Evolutionary conservation across 2,329 filamentous ascomycete species (phyloP).

Genomic region (Diplocarpon mali): DNA sequence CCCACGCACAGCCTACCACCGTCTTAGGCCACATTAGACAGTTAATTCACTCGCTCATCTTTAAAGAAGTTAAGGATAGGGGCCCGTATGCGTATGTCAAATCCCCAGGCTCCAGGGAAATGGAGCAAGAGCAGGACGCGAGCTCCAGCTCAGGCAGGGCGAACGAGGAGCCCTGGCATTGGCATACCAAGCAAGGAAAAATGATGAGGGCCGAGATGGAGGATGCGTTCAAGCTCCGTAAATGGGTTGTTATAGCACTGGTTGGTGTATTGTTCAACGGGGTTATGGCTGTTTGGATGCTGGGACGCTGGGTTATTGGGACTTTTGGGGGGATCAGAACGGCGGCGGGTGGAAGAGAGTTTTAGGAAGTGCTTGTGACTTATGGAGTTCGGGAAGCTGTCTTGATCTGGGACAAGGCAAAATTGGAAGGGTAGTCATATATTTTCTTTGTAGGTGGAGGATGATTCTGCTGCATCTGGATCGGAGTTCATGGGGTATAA

Average conservation of each 20-base stretch:
- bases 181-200: slow-evolving; percentile 25
- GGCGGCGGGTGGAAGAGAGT: too few relatives aligned
- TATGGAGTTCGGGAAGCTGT: too few relatives aligned
- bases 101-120: slow-evolving; percentile 7
- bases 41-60: slow-evolving; percentile 18
- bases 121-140: neutral
- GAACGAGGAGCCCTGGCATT: slow-evolving; percentile 22
- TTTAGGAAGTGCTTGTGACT: too few relatives aligned
- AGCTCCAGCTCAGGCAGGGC: neutral
- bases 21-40: slow-evolving; percentile 8
- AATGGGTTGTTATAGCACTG: slow-evolving; percentile 20
- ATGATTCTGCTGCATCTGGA: too few relatives aligned
- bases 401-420: too few relatives aligned
- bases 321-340: neutral
- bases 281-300: neutral
- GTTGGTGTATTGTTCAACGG: slow-evolving; percentile 4
- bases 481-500: too few relatives aligned
- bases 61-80: slow-evolving; percentile 6
- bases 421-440: too few relatives aligned
- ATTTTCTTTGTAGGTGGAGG: too few relatives aligned
- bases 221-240: slow-evolving; percentile 25
- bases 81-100: slow-evolving; percentile 22
- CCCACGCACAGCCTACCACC: slow-evolving; percentile 7
- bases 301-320: slow-evolving; percentile 8
- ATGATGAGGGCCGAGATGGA: slow-evolving; percentile 26